Base-by-base conservation (phyloP, 2,329 filamentous ascomycete genomes). In the Scopulariopsis brevicaulis region DNA sequence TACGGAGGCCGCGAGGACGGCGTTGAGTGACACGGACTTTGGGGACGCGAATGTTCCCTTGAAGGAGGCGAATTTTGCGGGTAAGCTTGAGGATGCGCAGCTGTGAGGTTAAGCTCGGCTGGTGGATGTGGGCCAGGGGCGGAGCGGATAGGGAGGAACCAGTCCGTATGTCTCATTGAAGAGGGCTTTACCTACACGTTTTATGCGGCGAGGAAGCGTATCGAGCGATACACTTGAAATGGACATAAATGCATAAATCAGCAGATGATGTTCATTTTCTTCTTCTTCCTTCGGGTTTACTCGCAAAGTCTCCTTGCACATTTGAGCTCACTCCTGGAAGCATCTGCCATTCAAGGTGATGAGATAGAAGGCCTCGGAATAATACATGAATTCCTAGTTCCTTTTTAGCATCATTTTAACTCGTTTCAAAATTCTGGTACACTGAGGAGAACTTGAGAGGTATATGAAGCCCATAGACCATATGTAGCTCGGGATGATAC, bases 21-120 rank as follows among this genome's bases (percentile, higher is more conserved):
- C 71, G 0, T 64, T 77, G 4, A 60, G 63, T 40, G 66, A 67
- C 32, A 66, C 71, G 4, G 67, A 75, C 60, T 77, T 75, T 63
- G 74, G 74, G 2, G 55, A 37, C 32, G 74, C 73, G 6, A 74
- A 66, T 59, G 70, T 74, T 46, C 72, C 74, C 1, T 73, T 77
- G 60, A 74, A 68, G 15, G 64, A 69, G 4, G 57, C 53, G n/a
- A 63, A 59, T 61, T 69, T 70, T 59, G 59, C 56, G 69, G 12
- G 53, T n/a, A 53, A 59, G 56, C 60, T 63, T 28, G 60, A 53
- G 24, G 25, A 32, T 12, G 51, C 51, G 25, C 24, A 15, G 51
- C 51, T 34, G 7, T 53, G 25, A 53, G 51, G 2, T 7, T n/a
- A 14, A 50, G 18, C 7, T 24, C 20, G 6, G 46, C 5, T 24